phyloP scores from a whole-genome alignment of 139 green algal species.

The Spirogloea muscicola region DNA sequence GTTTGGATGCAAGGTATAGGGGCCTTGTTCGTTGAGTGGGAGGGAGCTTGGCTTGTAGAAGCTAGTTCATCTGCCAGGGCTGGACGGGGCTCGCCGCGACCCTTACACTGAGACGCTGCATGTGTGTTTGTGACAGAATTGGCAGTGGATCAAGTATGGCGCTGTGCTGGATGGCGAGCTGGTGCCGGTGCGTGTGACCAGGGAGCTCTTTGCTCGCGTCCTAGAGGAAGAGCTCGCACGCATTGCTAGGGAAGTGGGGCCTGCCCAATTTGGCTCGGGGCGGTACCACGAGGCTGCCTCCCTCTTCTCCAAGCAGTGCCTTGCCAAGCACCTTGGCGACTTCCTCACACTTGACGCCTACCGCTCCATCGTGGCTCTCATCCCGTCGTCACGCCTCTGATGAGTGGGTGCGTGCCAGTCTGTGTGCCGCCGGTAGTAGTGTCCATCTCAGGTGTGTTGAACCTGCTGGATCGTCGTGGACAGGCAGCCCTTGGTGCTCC shows the following conservation, averaged over 20 bases:
- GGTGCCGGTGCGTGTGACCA: constrained; percentile 57
- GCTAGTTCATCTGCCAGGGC: too few species aligned
- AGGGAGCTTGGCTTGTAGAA: too few species aligned
- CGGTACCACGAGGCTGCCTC: constrained; percentile 53
- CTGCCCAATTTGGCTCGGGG: constrained; percentile 50
- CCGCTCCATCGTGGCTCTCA: constrained; percentile 28
- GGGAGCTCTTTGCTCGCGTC: constrained; percentile 52
- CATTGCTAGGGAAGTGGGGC: constrained; percentile 54
- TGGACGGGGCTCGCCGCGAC: too few species aligned
- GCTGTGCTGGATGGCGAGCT: constrained; percentile 57
- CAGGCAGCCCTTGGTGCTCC: too few species aligned
- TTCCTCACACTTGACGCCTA: constrained; percentile 69
- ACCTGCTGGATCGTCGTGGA: too few species aligned
- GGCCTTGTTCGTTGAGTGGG: too few species aligned
- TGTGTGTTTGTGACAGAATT: too few species aligned
- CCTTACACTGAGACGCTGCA: too few species aligned
- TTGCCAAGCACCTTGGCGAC: constrained; percentile 53
- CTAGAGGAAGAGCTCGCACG: constrained; percentile 66
- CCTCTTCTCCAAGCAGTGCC: constrained; percentile 55
- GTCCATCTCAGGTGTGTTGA: too few species aligned
- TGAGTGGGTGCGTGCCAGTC: too few species aligned
- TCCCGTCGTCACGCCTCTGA: constrained; percentile 10
- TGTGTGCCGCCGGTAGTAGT: too few species aligned
- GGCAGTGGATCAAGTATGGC: constrained; percentile 64
- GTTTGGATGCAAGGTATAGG: too few species aligned